These are phyloP conservation scores for Capsella rubella DNA, from an alignment of 441 rosid species.

Conservation along the genomic window DNA sequence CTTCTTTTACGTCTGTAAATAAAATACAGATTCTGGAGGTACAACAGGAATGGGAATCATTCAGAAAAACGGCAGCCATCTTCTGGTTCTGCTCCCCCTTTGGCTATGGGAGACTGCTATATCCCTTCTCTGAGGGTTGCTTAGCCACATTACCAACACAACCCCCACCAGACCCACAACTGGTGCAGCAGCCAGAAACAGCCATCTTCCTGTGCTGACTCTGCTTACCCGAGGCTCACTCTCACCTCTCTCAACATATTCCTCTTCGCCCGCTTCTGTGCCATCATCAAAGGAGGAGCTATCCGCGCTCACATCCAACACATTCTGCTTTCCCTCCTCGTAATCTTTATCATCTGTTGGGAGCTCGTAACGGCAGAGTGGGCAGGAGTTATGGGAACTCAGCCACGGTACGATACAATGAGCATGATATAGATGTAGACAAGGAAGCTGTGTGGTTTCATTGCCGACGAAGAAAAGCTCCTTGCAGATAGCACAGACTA, in stretches of 20 bases:
- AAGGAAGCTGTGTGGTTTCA: slow-evolving; percentile 83
- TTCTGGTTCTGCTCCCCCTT: slow-evolving; percentile 69
- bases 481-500: slow-evolving; percentile 90
- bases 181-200: slow-evolving; percentile 82
- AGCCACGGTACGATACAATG: slow-evolving; percentile 90
- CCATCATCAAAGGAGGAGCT: slow-evolving; percentile 54
- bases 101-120: slow-evolving; percentile 43
- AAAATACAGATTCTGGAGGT: not conserved
- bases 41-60: slow-evolving; percentile 13
- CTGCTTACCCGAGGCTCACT: slow-evolving; percentile 30
- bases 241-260: slow-evolving; percentile 42
- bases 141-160: slow-evolving; percentile 76
- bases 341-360: slow-evolving; percentile 91
- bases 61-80: slow-evolving; percentile 87
- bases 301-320: slow-evolving; percentile 48
- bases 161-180: slow-evolving; percentile 82
- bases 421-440: slow-evolving; percentile 81
- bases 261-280: slow-evolving; percentile 55
- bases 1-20: not conserved
- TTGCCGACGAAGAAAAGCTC: slow-evolving; percentile 62
- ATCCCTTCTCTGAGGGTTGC: slow-evolving; percentile 64
- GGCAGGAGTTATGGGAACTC: slow-evolving; percentile 85
- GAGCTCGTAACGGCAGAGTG: slow-evolving; percentile 89
- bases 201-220: slow-evolving; percentile 47
- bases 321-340: slow-evolving; percentile 67